phyloP scores from a whole-genome alignment of 179 eudicot genomes.

The Carnegiea gigantea region DNA sequence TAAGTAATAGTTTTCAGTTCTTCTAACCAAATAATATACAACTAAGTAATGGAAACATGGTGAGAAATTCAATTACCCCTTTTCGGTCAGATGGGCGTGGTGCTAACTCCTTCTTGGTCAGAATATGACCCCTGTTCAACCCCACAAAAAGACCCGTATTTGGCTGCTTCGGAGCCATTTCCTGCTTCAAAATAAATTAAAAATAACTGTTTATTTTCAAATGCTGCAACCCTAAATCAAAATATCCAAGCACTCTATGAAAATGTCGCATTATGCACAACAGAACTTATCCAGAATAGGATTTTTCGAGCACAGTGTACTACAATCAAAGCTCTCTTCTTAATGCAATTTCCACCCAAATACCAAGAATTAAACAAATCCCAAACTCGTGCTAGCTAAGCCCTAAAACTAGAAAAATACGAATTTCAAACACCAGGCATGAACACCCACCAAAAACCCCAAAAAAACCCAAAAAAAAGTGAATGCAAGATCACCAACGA shows the following conservation, averaged over 20 bases:
- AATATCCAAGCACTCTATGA: neutral
- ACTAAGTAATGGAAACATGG: neutral
- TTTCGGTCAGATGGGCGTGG: slow-evolving; percentile 60
- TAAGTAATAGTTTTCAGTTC: neutral
- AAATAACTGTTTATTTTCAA: neutral
- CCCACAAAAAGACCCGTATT: slow-evolving; percentile 53
- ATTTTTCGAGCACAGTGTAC: neutral
- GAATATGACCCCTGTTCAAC: slow-evolving; percentile 61
- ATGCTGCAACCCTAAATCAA: neutral
- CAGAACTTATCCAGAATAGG: neutral
- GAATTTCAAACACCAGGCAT: neutral
- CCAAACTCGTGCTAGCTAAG: neutral
- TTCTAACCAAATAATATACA: neutral
- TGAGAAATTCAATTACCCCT: slow-evolving; percentile 37
- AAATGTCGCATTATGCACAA: neutral
- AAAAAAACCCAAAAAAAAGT: neutral
- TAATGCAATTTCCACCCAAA: too few species aligned
- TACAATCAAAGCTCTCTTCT: too few species aligned
- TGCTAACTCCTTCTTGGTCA: slow-evolving; percentile 62
- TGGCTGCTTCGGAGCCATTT: slow-evolving; percentile 35
- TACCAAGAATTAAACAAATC: neutral
- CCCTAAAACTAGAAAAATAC: neutral
- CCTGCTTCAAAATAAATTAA: slow-evolving; percentile 9
- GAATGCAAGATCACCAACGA: neutral
- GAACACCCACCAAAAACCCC: neutral